A percentile compares a stretch with the other conserved stretches of the same genome.
phyloP scores from a whole-genome alignment of 2,329 filamentous ascomycete species.

The Colletotrichum sp. region DNA sequence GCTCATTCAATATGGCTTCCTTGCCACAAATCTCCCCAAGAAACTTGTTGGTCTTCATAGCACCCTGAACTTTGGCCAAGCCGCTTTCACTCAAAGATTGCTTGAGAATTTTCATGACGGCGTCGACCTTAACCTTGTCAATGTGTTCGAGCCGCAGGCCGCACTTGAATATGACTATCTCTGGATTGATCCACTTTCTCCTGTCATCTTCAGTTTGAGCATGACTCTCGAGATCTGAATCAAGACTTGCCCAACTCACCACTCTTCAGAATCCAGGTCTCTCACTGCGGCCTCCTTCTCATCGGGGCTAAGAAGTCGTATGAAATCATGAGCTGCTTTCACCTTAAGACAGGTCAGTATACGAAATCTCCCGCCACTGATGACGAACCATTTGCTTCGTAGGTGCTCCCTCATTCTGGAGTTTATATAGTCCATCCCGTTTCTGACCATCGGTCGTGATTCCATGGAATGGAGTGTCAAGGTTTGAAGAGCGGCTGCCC shows the following conservation, averaged over 20 bases:
- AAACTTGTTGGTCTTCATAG: neutral
- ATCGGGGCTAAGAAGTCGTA: neutral
- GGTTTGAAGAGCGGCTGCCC: neutral
- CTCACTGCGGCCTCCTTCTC: neutral
- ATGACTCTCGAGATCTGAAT: fast-evolving
- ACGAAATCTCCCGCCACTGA: neutral
- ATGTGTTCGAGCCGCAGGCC: neutral
- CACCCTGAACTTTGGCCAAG: neutral
- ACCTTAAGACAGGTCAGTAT: neutral
- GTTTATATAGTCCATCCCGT: neutral
- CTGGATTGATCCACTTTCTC: neutral
- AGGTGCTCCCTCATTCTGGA: neutral
- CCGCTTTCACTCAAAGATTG: neutral
- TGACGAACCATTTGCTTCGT: neutral
- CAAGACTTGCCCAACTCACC: neutral
- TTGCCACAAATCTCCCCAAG: neutral
- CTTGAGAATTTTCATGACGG: neutral
- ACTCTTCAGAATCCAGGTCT: neutral
- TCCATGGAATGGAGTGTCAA: neutral
- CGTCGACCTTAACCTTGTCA: neutral
- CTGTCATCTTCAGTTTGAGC: neutral
- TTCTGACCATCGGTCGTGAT: neutral
- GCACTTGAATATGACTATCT: neutral
- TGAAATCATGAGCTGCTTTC: neutral
- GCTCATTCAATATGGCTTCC: neutral